Evolutionary conservation across 495 filamentous ascomycete species (phyloP).

Genomic region (Xylona heveae): DNA sequence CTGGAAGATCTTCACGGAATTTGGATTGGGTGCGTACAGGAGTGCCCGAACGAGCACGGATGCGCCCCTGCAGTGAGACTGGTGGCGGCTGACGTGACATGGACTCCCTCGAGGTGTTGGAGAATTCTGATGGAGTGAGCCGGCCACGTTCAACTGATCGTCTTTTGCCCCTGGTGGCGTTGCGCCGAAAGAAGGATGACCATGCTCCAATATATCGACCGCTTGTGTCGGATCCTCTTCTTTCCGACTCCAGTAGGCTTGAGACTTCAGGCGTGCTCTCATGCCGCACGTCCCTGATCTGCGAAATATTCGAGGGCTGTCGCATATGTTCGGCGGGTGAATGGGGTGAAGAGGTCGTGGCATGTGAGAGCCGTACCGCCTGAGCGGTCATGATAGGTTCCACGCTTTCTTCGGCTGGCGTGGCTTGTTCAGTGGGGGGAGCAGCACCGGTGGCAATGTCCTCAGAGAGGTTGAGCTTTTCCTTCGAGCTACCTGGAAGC

Average conservation of each 20-base stretch:
- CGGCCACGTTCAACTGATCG: slow-evolving; percentile 33
- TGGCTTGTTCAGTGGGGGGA: not conserved
- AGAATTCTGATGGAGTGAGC: slow-evolving; percentile 34
- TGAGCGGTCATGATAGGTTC: slow-evolving; percentile 25
- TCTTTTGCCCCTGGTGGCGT: slow-evolving; percentile 32
- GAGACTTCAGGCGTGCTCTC: slow-evolving; percentile 25
- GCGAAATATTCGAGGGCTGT: slow-evolving; percentile 29
- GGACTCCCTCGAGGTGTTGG: slow-evolving; percentile 74
- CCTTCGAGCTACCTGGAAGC: slow-evolving; percentile 2
- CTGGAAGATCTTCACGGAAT: slow-evolving; percentile 83
- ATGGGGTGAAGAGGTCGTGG: slow-evolving; percentile 31
- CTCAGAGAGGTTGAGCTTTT: slow-evolving; percentile 3
- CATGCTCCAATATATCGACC: slow-evolving; percentile 27
- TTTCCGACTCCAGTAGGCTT: slow-evolving; percentile 17
- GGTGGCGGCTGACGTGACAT: slow-evolving; percentile 30
- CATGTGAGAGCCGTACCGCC: slow-evolving; percentile 26
- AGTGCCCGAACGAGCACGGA: slow-evolving; percentile 22
- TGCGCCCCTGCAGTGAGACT: slow-evolving; percentile 16
- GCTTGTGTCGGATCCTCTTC: slow-evolving; percentile 27
- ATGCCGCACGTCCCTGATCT: slow-evolving; percentile 25
- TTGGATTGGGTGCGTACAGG: slow-evolving; percentile 68
- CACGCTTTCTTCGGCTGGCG: slow-evolving; percentile 11
- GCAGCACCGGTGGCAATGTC: slow-evolving; percentile 6
- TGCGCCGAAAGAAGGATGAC: slow-evolving; percentile 57
- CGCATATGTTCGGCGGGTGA: slow-evolving; percentile 28